Base-by-base conservation (phyloP, 2,329 filamentous ascomycete genomes). In the Penicillium sp. region DNA sequence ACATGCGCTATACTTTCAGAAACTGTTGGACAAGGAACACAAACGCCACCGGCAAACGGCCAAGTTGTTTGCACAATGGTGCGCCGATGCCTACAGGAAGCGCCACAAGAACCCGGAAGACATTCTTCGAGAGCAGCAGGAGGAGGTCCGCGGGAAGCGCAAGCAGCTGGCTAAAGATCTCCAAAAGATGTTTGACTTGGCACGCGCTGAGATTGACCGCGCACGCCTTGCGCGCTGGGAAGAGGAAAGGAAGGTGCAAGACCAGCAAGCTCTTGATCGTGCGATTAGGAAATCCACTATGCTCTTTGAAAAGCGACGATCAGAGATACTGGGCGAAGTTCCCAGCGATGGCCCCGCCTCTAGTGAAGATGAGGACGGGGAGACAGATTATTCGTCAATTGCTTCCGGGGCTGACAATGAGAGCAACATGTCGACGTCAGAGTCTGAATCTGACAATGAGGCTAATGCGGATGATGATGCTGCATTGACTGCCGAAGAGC, bases 1-100 rank as follows among this genome's bases (percentile, higher is more conserved):
- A 32, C 90, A 94, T 46, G 83, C 86, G 43, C 60, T 84, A 9
- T 84, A 90, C 53, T 91, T 97, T 54, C 81, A 87, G 33, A 86
- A 82, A 55, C 74, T 97, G 23, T 79, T 97, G 69, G 68, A 83
- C 2, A 79, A 81, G 41, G 93, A 98, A 63, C 86, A 89, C 53
- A 79, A 80, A 48, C 77, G 83, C 9, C 91, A 97, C 64, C 80
- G 80, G 23, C 74, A 78, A n/a, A 74, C 77, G 2, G 91, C 91
- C 1, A 94, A 89, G 63, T 80, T 80, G 37, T 66, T 94, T 37
- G 91, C 91, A 1, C 80, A 68, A 27, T 65, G 60, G 63, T 70
- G 67, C 42, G 66, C 66, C 10, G 67, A 70, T 37, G 67, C 58
- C 8, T 69, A 65, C 57, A 59, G 58, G 36, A 69, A 68, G 43